Evolutionary conservation across 2,329 filamentous ascomycete genomes (phyloP).

Genomic region (Pleoardoris graminearum): DNA sequence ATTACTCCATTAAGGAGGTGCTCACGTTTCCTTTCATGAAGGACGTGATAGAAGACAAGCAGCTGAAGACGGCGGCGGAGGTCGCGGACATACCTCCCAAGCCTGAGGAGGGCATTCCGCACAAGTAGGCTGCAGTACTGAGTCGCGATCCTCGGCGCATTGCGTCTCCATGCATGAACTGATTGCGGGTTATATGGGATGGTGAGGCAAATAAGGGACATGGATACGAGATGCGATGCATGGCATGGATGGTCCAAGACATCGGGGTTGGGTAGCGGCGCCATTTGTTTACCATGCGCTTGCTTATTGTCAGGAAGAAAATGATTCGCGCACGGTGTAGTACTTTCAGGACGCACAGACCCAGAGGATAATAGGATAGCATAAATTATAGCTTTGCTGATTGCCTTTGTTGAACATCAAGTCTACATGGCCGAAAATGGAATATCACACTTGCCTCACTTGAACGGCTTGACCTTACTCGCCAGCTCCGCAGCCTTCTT

Average conservation of each 20-base stretch:
- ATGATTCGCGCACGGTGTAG: background rate
- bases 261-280: background rate
- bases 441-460: background rate
- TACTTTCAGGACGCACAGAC: background rate
- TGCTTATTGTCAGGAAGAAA: background rate
- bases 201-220: background rate
- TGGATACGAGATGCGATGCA: background rate
- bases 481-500: constrained; percentile 32
- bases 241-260: background rate
- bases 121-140: background rate
- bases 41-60: constrained; percentile 51
- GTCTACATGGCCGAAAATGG: background rate
- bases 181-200: background rate
- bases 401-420: background rate
- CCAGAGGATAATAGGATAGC: background rate
- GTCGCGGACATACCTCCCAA: constrained; percentile 62
- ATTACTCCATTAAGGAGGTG: constrained; percentile 96
- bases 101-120: constrained; percentile 61
- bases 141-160: too few relatives aligned
- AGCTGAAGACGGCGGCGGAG: constrained; percentile 63
- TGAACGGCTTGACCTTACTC: constrained; percentile 1
- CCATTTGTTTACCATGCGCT: background rate
- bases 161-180: too few relatives aligned
- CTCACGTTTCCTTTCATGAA: constrained; percentile 98
- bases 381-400: background rate